phyloP scores from a whole-genome alignment of 192 early-diverging fungal species.

The Linnemannia schmuckeri region DNA sequence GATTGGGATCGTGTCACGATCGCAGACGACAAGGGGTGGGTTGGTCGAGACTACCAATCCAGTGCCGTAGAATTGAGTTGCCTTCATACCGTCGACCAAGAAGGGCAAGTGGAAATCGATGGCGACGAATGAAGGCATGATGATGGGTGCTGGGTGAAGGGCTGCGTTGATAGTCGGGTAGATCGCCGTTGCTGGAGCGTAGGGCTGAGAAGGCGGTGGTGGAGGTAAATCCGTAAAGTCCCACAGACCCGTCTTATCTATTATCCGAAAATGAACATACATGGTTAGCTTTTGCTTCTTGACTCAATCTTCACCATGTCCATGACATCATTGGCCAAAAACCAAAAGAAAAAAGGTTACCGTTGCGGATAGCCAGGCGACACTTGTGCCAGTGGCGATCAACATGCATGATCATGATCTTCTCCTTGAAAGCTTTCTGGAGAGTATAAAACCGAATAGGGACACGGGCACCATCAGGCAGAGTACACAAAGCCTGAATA shows the following conservation, averaged over 20 bases:
- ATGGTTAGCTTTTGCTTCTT: background rate
- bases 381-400: conserved; percentile 91
- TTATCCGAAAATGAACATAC: background rate
- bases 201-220: conserved; percentile 61
- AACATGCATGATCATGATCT: conserved; percentile 86
- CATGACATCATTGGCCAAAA: too few species aligned
- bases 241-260: conserved; percentile 85
- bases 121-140: conserved; percentile 88
- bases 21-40: conserved; percentile 85
- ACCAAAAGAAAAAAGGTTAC: conserved; percentile 30
- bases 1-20: conserved; percentile 85
- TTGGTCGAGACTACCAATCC: conserved; percentile 86
- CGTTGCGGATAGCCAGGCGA: conserved; percentile 82
- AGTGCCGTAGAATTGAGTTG: conserved; percentile 75
- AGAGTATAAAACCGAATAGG: conserved; percentile 81
- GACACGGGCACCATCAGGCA: conserved; percentile 75
- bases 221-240: conserved; percentile 77
- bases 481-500: conserved; percentile 70
- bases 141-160: conserved; percentile 74
- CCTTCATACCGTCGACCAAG: conserved; percentile 81
- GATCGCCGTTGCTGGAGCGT: conserved; percentile 76
- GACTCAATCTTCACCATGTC: background rate
- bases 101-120: conserved; percentile 88
- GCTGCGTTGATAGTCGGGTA: conserved; percentile 78
- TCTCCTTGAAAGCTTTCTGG: conserved; percentile 83